Evolutionary conservation across 768 basidiomycete genomes (phyloP).

Genomic region (Termitomyces sp.): DNA sequence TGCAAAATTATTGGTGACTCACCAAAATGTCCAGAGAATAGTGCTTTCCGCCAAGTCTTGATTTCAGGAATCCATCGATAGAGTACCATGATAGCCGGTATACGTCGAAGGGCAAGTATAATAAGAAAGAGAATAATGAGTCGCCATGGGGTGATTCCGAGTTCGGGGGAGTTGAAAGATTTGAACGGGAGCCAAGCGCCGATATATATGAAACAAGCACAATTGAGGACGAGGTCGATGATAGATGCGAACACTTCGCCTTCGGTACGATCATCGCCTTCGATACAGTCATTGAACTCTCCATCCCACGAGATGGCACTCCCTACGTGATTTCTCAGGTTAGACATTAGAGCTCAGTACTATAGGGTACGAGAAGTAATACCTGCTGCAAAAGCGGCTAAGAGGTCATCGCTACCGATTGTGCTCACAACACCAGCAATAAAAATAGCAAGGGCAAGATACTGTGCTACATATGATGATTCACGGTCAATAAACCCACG

Average conservation of each 20-base stretch:
- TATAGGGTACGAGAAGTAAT: conserved; percentile 8
- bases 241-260: conserved; percentile 82
- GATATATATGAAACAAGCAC: conserved; percentile 77
- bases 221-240: conserved; percentile 84
- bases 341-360: conserved; percentile 9
- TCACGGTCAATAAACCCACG: conserved; percentile 73
- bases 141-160: conserved; percentile 70
- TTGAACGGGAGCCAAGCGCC: conserved; percentile 85
- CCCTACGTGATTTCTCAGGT: not conserved
- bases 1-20: conserved; percentile 10
- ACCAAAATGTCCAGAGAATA: conserved; percentile 94
- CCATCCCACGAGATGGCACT: conserved; percentile 85
- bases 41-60: conserved; percentile 75
- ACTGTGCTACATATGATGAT: conserved; percentile 88
- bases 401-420: conserved; percentile 82
- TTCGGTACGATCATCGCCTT: too few species aligned
- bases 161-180: conserved; percentile 50
- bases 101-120: conserved; percentile 74
- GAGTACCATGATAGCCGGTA: conserved; percentile 73
- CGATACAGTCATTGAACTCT: conserved; percentile 36
- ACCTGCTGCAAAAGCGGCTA: conserved; percentile 88
- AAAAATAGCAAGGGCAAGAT: conserved; percentile 68
- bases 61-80: conserved; percentile 91
- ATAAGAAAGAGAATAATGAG: conserved; percentile 64
- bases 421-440: conserved; percentile 75